These are phyloP conservation scores for Cylindrotheca fusiformis DNA, from an alignment of 108 stramenopile species.

Conservation along the genomic window DNA sequence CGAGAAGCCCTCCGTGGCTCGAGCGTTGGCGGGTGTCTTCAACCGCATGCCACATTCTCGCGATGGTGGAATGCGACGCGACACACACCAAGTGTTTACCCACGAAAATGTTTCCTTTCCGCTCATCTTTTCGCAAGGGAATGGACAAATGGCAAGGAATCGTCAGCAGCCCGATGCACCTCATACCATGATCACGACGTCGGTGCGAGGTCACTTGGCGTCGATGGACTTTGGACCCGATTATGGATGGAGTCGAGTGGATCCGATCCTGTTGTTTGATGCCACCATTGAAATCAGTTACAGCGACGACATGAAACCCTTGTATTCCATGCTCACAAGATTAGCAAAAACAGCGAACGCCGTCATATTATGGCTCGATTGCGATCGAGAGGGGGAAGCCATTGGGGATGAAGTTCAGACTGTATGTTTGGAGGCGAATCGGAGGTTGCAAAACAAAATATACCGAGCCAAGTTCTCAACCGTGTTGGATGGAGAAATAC, in stretches of 20 bases:
- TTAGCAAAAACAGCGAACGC: conserved; percentile 52
- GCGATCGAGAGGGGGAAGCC: conserved; percentile 97
- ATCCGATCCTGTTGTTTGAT: conserved; percentile 71
- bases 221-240: conserved; percentile 61
- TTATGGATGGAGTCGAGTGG: conserved; percentile 71
- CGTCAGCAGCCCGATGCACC: conserved; percentile 13
- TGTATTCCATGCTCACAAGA: conserved; percentile 60
- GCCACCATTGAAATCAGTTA: conserved; percentile 75
- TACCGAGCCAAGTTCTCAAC: conserved; percentile 93
- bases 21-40: conserved; percentile 83
- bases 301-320: conserved; percentile 68
- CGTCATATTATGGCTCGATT: conserved; percentile 97
- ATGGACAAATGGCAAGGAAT: conserved; percentile 5
- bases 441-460: conserved; percentile 43
- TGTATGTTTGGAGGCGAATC: conserved; percentile 71
- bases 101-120: conserved; percentile 79
- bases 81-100: conserved; percentile 67
- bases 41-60: conserved; percentile 39
- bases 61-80: conserved; percentile 42
- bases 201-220: conserved; percentile 83
- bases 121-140: conserved; percentile 57
- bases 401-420: conserved; percentile 90
- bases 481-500: conserved; percentile 86
- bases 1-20: conserved; percentile 97
- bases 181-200: conserved; percentile 89